Evolutionary conservation across 768 basidiomycete genomes (phyloP).

Genomic region (Crepidotus variabilis): DNA sequence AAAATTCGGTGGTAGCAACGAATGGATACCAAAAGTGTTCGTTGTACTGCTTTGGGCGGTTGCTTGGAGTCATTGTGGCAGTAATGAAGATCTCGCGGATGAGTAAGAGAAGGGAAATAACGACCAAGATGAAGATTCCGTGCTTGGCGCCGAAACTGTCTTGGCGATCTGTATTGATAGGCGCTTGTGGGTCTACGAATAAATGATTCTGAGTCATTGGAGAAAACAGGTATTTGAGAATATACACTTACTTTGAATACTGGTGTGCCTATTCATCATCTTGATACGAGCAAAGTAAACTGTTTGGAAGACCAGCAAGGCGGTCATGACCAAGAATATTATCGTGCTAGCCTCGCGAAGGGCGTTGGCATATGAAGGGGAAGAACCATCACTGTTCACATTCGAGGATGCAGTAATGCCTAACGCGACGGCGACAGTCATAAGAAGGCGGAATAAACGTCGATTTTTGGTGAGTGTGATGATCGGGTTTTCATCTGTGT

Average conservation of each 20-base stretch:
- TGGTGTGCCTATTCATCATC: slow-evolving; percentile 11
- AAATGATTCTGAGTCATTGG: background rate
- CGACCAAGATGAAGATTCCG: slow-evolving; percentile 25
- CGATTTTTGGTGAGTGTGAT: slow-evolving; percentile 25
- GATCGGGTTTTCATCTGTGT: slow-evolving; percentile 11
- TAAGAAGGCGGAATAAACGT: slow-evolving; percentile 23
- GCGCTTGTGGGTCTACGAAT: background rate
- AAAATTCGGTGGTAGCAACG: slow-evolving; percentile 33
- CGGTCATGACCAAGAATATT: slow-evolving; percentile 35
- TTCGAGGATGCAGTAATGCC: slow-evolving; percentile 23
- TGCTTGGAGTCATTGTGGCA: slow-evolving; percentile 25
- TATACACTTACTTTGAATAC: background rate
- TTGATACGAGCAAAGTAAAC: slow-evolving; percentile 18
- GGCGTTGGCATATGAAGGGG: slow-evolving; percentile 13
- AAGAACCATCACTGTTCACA: slow-evolving; percentile 5
- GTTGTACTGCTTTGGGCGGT: slow-evolving; percentile 18
- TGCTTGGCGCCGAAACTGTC: slow-evolving; percentile 23
- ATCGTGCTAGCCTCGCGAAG: slow-evolving; percentile 30
- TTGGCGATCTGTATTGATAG: slow-evolving; percentile 3
- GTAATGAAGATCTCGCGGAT: slow-evolving; percentile 33
- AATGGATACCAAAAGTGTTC: slow-evolving; percentile 42
- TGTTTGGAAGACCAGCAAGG: slow-evolving; percentile 29
- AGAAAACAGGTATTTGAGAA: background rate
- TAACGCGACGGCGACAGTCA: slow-evolving; percentile 27
- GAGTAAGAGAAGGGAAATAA: slow-evolving; percentile 33